phyloP scores from a whole-genome alignment of 2,329 filamentous ascomycete species.

The Penicillium nordicum region DNA sequence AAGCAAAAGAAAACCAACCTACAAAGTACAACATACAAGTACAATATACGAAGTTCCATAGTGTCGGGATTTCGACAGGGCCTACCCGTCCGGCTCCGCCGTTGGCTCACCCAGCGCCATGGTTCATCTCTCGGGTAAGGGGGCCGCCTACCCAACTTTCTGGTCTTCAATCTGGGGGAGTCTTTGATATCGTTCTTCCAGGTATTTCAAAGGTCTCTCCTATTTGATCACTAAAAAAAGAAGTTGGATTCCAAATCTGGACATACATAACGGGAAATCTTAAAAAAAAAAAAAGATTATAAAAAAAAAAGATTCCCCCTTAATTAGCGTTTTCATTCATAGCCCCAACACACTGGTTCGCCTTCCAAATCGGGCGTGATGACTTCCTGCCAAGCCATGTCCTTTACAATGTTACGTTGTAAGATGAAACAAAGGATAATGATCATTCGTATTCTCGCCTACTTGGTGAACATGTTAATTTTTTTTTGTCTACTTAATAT shows the following conservation, averaged over 20 bases:
- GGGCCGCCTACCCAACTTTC: not conserved
- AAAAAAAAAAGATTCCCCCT: no score
- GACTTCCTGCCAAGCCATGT: not conserved
- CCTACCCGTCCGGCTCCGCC: slow-evolving; percentile 8
- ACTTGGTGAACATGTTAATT: not conserved
- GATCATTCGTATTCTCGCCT: not conserved
- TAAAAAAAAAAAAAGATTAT: no score
- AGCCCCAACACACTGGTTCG: not conserved
- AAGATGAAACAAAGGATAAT: not conserved
- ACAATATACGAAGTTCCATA: slow-evolving; percentile 16
- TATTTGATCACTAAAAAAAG: not conserved
- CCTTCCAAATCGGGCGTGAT: not conserved
- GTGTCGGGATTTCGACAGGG: slow-evolving; percentile 26
- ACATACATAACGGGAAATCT: not conserved
- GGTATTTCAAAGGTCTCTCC: not conserved
- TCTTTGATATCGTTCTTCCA: not conserved
- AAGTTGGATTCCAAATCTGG: not conserved
- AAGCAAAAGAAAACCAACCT: not conserved
- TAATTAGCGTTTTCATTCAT: not conserved
- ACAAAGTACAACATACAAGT: not conserved
- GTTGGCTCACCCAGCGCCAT: slow-evolving; percentile 34
- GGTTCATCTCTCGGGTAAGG: slow-evolving; percentile 33
- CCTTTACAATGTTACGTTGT: not conserved
- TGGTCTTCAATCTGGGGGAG: not conserved
- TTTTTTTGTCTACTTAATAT: not conserved